These are phyloP conservation scores for Herpotrichia juniperi DNA, from an alignment of 2,329 filamentous ascomycete species.

Conservation along the genomic window DNA sequence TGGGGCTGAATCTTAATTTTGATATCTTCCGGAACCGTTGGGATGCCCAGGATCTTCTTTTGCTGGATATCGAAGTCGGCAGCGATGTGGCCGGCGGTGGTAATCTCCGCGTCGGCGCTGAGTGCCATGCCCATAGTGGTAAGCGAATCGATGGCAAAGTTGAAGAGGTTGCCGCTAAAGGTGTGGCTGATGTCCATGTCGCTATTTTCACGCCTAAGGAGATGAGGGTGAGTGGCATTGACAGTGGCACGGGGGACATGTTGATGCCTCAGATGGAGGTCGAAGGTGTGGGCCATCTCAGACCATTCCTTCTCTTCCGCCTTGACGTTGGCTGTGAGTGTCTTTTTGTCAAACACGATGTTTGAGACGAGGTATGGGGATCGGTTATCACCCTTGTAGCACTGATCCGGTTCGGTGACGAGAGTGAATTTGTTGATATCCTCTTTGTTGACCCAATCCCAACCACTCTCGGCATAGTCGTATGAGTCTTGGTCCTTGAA, in stretches of 20 bases:
- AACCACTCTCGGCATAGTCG: slow-evolving; percentile 21
- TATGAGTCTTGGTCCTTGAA: slow-evolving; percentile 20
- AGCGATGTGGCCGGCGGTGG: slow-evolving; percentile 23
- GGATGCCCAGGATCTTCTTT: slow-evolving; percentile 3
- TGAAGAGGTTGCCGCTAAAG: slow-evolving; percentile 23
- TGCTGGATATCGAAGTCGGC: slow-evolving; percentile 25
- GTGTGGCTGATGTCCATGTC: slow-evolving; percentile 22
- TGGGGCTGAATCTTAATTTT: slow-evolving; percentile 24
- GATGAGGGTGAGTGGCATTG: slow-evolving; percentile 26
- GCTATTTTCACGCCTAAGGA: slow-evolving; percentile 13
- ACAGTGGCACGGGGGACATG: slow-evolving; percentile 20
- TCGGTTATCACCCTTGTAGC: slow-evolving; percentile 30
- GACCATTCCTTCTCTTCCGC: slow-evolving; percentile 25
- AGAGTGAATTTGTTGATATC: slow-evolving; percentile 28
- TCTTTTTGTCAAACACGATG: slow-evolving; percentile 24
- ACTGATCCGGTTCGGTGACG: slow-evolving; percentile 29
- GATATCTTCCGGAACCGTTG: slow-evolving; percentile 16
- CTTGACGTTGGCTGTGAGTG: slow-evolving; percentile 18
- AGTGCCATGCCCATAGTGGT: slow-evolving; percentile 23
- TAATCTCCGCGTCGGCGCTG: slow-evolving; percentile 22
- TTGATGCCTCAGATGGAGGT: slow-evolving; percentile 20
- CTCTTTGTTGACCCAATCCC: slow-evolving; percentile 29
- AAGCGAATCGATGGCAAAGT: slow-evolving; percentile 22
- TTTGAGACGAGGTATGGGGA: slow-evolving; percentile 26
- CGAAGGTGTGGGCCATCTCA: slow-evolving; percentile 21